Evolutionary conservation across 352 stramenopile genomes (phyloP), one percentile per base, ranked within the genome.

Genomic region (Phytopythium mirpurense): DNA sequence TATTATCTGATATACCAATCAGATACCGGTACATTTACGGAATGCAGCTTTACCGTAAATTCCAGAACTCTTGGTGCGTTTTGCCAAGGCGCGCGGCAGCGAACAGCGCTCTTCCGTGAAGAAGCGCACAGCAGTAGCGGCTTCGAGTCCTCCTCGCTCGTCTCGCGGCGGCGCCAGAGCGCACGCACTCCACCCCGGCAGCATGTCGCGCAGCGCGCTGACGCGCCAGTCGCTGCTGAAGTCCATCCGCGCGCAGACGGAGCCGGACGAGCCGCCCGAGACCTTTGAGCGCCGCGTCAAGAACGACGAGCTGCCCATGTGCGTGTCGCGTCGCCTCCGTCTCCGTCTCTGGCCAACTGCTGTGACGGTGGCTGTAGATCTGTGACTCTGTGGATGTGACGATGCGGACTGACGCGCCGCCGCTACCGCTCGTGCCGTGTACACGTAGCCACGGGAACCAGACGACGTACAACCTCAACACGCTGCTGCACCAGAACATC

Each of bases 381-480:
- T n/a, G n/a, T n/a, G n/a, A n/a, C n/a, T n/a, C n/a, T n/a, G n/a
- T n/a, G n/a, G n/a, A n/a, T n/a, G n/a, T n/a, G n/a, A n/a, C n/a
- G n/a, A n/a, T n/a, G n/a, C 29, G 9, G 41, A 41, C 26, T 55
- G 43, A 41, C 56, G 23, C 21, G 32, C n/a, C n/a, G n/a, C n/a
- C n/a, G n/a, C n/a, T 37, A 16, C 45, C 29, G 29, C 5, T 18
- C 11, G 19, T 12, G 54, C 27, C 52, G 18, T 58, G 37, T 23
- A 31, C 52, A 19, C 47, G 7, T 47, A 93, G 83, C 47, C 78
- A 91, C 51, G 90, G 90, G 42, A 96, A 93, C 62, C 64, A 88
- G 48, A 83, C 74, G 45, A 97, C 87, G 56, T 99, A 98, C 73
- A 98, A 99, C 58, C 71, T 99, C 15, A 98, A 99, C 76, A 95